These are phyloP conservation scores for Clavaria fumosa DNA, from an alignment of 768 basidiomycete genomes.

Conservation along the genomic window DNA sequence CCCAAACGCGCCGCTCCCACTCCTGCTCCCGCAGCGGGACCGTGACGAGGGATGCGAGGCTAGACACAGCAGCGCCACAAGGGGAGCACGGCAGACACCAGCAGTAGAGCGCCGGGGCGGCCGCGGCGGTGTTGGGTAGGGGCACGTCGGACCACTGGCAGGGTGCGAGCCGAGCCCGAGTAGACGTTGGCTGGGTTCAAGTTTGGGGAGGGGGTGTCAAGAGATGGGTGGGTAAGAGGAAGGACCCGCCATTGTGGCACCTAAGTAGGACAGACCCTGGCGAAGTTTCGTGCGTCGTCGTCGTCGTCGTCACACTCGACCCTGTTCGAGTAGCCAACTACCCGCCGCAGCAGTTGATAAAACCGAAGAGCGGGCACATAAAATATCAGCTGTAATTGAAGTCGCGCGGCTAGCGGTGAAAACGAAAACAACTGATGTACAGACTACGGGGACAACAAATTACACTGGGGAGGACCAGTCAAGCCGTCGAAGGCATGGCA, in stretches of 20 bases:
- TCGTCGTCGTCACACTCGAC: too few relatives aligned
- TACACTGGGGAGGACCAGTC: too few relatives aligned
- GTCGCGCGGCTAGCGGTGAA: too few relatives aligned
- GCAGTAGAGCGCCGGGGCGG: too few relatives aligned
- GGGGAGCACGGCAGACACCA: neutral
- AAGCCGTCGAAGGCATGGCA: too few relatives aligned
- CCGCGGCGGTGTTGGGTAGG: too few relatives aligned
- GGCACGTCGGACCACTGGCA: constrained; percentile 66
- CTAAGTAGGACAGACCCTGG: constrained; percentile 53
- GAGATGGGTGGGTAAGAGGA: neutral
- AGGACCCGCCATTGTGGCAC: constrained; percentile 50
- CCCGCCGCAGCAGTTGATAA: constrained; percentile 4
- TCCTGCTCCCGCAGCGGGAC: too few relatives aligned
- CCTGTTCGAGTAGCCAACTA: constrained; percentile 54
- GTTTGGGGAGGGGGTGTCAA: neutral
- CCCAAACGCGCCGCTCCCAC: constrained; percentile 46
- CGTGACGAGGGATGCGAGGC: constrained; percentile 54
- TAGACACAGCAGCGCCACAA: neutral
- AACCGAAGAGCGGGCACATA: constrained; percentile 22
- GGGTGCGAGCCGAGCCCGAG: constrained; percentile 45
- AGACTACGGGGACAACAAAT: too few relatives aligned
- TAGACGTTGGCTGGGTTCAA: constrained; percentile 38
- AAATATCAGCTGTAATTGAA: constrained; percentile 39
- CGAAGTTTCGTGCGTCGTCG: constrained; percentile 32
- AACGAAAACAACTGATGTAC: too few relatives aligned